These are phyloP conservation scores for Rhizopogon vesiculosus DNA, from an alignment of 768 basidiomycete genomes.

Conservation along the genomic window DNA sequence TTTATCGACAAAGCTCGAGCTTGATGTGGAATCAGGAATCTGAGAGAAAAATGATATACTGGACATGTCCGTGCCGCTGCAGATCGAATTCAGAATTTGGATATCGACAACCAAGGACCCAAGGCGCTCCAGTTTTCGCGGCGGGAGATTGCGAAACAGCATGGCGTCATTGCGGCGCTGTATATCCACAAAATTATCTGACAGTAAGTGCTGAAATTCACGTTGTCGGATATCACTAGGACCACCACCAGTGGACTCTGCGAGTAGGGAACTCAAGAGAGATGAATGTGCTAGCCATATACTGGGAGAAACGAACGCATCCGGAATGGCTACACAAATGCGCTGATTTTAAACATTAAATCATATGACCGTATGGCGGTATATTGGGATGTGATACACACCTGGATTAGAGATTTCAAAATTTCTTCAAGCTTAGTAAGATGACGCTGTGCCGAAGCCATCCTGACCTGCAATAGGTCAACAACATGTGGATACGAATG, in stretches of 20 bases:
- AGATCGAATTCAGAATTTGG: constrained; percentile 75
- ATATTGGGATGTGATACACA: constrained; percentile 22
- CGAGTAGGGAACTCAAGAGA: constrained; percentile 35
- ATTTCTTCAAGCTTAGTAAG: constrained; percentile 49
- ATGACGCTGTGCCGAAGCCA: constrained; percentile 49
- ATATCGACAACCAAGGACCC: constrained; percentile 58
- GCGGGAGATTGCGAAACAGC: constrained; percentile 63
- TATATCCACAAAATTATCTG: constrained; percentile 63
- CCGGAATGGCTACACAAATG: constrained; percentile 64
- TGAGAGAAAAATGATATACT: constrained; percentile 54
- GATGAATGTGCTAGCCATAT: constrained; percentile 55
- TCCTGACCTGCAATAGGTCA: constrained; percentile 40
- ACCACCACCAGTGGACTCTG: constrained; percentile 31
- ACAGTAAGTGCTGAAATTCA: constrained; percentile 44
- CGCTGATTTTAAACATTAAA: constrained; percentile 37
- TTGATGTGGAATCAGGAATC: constrained; percentile 27
- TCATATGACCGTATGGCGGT: not conserved
- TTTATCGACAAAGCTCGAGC: constrained; percentile 54
- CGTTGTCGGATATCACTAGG: constrained; percentile 28
- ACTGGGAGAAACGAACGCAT: constrained; percentile 69
- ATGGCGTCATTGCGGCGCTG: constrained; percentile 77
- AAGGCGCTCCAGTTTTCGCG: constrained; percentile 53
- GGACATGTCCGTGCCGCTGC: constrained; percentile 55
- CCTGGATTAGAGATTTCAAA: constrained; percentile 59
- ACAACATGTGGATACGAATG: constrained; percentile 3